Evolutionary conservation across 176 grass and related monocot genomes (phyloP).

Genomic region (Zoysia japonica): DNA sequence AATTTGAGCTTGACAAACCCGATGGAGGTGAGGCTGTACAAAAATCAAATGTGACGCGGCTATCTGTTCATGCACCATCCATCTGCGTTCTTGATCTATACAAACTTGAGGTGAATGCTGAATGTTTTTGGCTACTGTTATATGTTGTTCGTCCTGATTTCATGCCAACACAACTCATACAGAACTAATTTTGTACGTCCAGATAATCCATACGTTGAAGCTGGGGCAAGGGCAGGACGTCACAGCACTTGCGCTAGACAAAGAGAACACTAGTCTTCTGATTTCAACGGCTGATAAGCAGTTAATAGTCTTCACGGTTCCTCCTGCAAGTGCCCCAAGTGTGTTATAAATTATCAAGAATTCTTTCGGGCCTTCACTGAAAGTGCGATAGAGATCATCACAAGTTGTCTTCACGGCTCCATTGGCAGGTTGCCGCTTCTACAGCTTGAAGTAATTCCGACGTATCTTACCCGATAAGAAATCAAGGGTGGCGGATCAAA

Average conservation of each 20-base stretch:
- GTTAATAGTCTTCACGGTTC: constrained; percentile 78
- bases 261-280: constrained; percentile 82
- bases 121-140: constrained; percentile 17
- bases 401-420: not conserved
- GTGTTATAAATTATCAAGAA: constrained; percentile 23
- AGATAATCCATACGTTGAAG: constrained; percentile 78
- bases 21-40: constrained; percentile 24
- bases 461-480: constrained; percentile 27
- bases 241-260: constrained; percentile 70
- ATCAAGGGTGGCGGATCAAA: constrained; percentile 66
- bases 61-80: constrained; percentile 69
- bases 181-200: constrained; percentile 21
- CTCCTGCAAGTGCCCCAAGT: constrained; percentile 55
- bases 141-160: constrained; percentile 21
- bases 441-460: constrained; percentile 14
- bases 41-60: constrained; percentile 39
- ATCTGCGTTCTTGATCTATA: constrained; percentile 89
- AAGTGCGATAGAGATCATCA: constrained; percentile 3
- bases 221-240: constrained; percentile 71
- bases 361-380: constrained; percentile 26
- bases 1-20: constrained; percentile 38
- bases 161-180: constrained; percentile 33
- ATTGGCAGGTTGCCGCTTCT: constrained; percentile 11
- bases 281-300: constrained; percentile 88
- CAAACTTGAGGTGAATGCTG: constrained; percentile 75